Evolutionary conservation across 2,329 filamentous ascomycete species (phyloP), one percentile per base, ranked within the genome.

Genomic region (Colletotrichum liriopes): DNA sequence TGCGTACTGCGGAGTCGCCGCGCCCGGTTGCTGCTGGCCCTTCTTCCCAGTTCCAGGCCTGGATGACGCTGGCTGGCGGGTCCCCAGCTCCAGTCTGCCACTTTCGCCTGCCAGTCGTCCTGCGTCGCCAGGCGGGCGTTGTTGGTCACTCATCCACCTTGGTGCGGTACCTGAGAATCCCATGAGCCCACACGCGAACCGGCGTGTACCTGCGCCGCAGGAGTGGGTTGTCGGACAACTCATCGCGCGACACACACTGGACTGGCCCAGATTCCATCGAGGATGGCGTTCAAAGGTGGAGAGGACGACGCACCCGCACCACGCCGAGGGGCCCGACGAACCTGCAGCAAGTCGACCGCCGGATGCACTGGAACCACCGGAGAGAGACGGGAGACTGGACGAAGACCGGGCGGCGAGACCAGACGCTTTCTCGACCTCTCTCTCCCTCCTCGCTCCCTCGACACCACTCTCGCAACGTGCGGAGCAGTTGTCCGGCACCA

Each of bases 31-130:
- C 43, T 6, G 32, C n/a, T 55, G 26, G 64, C 11, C 45, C 14
- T 32, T 29, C 52, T 56, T 41, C 68, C 63, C 56, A 29, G 56
- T 67, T 67, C 65, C 58, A 41, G 29, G 35, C 60, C 11, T 29
- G 29, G 51, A 73, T 73, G 67, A 73, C 71, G 70, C 70, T 65
- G 59, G 43, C 60, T 65, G 66, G 70, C 59, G 68, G 68, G 64
- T 56, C 68, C 43, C 56, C 68, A 63, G 65, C 64, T 65, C 68
- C 47, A n/a, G 14, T 23, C 59, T 35, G 41, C 41, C 59, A 49
- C 32, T 35, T 43, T 43, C 43, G 5, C 23, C 14, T 16, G 11
- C 20, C 20, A 32, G 32, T 47, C 58, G 32, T 32, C 43, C 29
- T 35, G 29, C 5, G 7, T 23, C 5, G 29, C 26, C 49, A 14